Evolutionary conservation across 192 early-diverging fungal genomes (phyloP), one percentile per base, ranked within the genome.

Genomic region (Entomortierella parvispora): DNA sequence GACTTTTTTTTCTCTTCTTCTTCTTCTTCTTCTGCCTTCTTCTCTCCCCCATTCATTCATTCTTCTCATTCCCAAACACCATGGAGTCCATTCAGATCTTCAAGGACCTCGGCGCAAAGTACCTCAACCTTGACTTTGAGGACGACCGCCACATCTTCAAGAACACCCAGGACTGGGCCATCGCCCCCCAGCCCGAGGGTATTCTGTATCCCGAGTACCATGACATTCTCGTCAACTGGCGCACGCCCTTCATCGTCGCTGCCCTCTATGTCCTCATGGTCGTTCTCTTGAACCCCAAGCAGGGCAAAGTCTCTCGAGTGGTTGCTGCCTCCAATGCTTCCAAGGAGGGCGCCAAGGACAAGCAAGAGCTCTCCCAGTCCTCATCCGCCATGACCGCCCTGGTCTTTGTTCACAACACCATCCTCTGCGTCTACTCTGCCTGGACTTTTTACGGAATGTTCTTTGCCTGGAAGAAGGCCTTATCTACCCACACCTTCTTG

Each of bases 331-430:
- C 68, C n/a, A 68, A 44, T 10, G 68, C 68, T 2, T 47, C 65
- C 12, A 80, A 68, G 58, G 69, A 54, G 9, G 53, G 28, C 26
- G 29, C 51, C 5, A 40, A 33, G 15, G 28, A 26, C 25, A 33
- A 64, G 53, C 60, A 77, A 43, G 65, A 77, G 20, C 33, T 77
- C 22, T 68, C 74, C 1, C n/a, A 62, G 48, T 77, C 74, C 0
- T 51, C 60, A 15, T 81, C 80, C 3, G 76, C 80, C 46, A 87
- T 92, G 80, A 90, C 82, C 43, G 70, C 83, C 32, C 43, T 90
- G 46, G 86, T 90, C 43, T 80, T 89, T 69, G 62, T 87, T 46
- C 91, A 92, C 81, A 92, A 92, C 82, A 71, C 82, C 4, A 71
- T 84, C n/a, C 72, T 92, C 26, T 85, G 83, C 20, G 70, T 87